Percentiles rank a stretch among this genome's conserved stretches.
Conservation (phyloP, 2,329 filamentous ascomycete species). For the Cytospora piceae region DNA sequence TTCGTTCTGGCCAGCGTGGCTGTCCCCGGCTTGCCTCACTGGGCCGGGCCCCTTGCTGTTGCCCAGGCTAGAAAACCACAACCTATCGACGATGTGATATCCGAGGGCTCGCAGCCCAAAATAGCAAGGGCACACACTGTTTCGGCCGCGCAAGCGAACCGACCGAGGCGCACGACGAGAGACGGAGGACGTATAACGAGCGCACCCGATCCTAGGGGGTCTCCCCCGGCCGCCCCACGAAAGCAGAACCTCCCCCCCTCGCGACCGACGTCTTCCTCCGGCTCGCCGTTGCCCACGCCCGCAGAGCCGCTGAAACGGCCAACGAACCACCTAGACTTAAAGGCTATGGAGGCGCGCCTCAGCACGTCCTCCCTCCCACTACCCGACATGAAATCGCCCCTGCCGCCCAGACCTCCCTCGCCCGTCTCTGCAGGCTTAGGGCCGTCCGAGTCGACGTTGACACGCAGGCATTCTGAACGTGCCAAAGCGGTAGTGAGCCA, state of each 20-base stretch:
- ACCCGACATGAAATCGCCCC: slow-evolving; percentile 61
- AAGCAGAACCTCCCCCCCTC: slow-evolving; percentile 33
- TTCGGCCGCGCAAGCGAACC: slow-evolving; percentile 48
- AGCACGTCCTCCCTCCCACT: slow-evolving; percentile 71
- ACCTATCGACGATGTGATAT: slow-evolving; percentile 62
- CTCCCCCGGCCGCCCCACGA: slow-evolving; percentile 27
- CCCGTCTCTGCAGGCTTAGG: slow-evolving; percentile 61
- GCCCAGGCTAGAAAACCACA: slow-evolving; percentile 80
- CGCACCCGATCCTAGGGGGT: slow-evolving; percentile 45
- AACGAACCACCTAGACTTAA: slow-evolving; percentile 54
- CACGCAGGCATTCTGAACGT: slow-evolving; percentile 64
- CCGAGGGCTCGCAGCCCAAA: slow-evolving; percentile 55
- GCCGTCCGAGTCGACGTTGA: slow-evolving; percentile 48
- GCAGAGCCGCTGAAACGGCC: slow-evolving; percentile 47
- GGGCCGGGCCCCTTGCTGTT: slow-evolving; percentile 79
- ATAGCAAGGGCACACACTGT: slow-evolving; percentile 68
- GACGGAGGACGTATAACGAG: slow-evolving; percentile 52
- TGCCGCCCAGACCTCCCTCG: slow-evolving; percentile 58
- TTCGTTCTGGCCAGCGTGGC: slow-evolving; percentile 78
- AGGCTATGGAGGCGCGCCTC: slow-evolving; percentile 61
- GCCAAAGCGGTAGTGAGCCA: slow-evolving; percentile 60
- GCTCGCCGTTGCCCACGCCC: slow-evolving; percentile 37
- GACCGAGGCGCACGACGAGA: slow-evolving; percentile 50
- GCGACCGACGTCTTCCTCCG: slow-evolving; percentile 34
- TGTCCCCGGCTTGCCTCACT: slow-evolving; percentile 73